Conservation (phyloP, 2,329 filamentous ascomycete species). For the Aspergillus novofumigatus region DNA sequence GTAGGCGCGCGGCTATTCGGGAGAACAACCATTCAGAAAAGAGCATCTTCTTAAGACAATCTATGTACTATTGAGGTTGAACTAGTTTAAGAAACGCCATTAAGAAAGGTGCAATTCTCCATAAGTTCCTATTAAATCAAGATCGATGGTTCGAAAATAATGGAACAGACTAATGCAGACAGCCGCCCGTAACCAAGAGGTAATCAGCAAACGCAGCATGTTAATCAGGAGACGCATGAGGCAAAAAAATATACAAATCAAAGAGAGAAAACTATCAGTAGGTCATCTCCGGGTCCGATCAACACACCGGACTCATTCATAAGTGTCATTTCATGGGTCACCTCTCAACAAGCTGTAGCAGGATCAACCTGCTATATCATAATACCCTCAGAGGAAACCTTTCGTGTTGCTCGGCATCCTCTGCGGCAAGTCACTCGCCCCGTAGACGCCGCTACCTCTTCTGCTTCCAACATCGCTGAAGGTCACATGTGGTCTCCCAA, state of each 20-base stretch:
- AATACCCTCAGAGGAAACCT: slow-evolving; percentile 60
- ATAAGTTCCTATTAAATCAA: not conserved
- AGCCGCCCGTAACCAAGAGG: not conserved
- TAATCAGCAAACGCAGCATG: slow-evolving; percentile 1
- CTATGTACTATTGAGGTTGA: not conserved
- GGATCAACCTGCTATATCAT: slow-evolving; percentile 13
- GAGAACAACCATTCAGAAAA: not conserved
- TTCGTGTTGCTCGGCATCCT: slow-evolving; percentile 71
- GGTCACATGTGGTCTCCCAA: slow-evolving; percentile 27
- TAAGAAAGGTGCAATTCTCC: not conserved
- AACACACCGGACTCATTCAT: not conserved
- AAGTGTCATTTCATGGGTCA: not conserved
- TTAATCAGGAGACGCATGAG: slow-evolving; percentile 1
- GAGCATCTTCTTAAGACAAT: not conserved
- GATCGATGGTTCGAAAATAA: not conserved
- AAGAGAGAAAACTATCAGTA: not conserved
- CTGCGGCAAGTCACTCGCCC: slow-evolving; percentile 53
- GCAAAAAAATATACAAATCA: not conserved
- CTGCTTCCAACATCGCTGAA: slow-evolving; percentile 40
- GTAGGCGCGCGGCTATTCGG: slow-evolving; percentile 19
- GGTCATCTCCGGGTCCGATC: not conserved
- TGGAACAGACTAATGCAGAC: not conserved
- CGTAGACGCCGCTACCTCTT: slow-evolving; percentile 35
- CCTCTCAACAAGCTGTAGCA: slow-evolving; percentile 9
- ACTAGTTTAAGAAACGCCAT: not conserved